Base-by-base conservation (phyloP, 1,284 basidiomycete species). In the Pyrrhoderma lamaoense region DNA sequence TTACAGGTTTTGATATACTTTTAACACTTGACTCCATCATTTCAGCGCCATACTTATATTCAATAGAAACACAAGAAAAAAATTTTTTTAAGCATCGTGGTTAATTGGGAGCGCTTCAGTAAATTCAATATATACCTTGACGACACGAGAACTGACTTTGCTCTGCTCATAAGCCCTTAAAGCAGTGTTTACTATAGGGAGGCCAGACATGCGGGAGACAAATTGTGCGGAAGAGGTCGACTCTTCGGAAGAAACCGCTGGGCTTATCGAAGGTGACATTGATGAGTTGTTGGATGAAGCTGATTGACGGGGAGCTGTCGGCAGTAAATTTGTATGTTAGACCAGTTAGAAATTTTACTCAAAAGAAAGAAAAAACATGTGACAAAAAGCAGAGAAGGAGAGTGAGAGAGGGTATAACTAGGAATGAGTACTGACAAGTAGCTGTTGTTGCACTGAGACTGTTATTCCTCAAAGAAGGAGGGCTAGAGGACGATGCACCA, bases 11-110 rank as follows among this genome's bases (percentile, higher is more conserved):
- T 9, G 89, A 91, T 47, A 93, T 82, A 25, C 84, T 77, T 65
- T 85, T 89, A 49, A 94, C 80, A 39, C 85, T 84, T 2, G 82
- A 88, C 66, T 93, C 91, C 70, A 93, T 81, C 72, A 93, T 85
- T 64, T 86, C 86, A 18, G 87, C 90, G 51, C 90, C 88, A 63
- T 91, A 92, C 88, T 91, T 58, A 13, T n/a, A 18, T 37, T 37
- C 16, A 16, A 9, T 37, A 11, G 16, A 16, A 11, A 37, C 16
- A n/a, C n/a, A 57, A 55, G 19, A 13, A 35, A 47, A 27, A 2
- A 14, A 18, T 22, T 47, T 1, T 25, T 42, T n/a, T n/a, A 51
- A 39, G 44, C n/a, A n/a, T n/a, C n/a, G n/a, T n/a, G n/a, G n/a
- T n/a, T n/a, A n/a, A n/a, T n/a, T n/a, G n/a, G n/a, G n/a, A n/a